Conservation (phyloP, 2,329 filamentous ascomycete genomes). For the Trichoderma sp. region DNA sequence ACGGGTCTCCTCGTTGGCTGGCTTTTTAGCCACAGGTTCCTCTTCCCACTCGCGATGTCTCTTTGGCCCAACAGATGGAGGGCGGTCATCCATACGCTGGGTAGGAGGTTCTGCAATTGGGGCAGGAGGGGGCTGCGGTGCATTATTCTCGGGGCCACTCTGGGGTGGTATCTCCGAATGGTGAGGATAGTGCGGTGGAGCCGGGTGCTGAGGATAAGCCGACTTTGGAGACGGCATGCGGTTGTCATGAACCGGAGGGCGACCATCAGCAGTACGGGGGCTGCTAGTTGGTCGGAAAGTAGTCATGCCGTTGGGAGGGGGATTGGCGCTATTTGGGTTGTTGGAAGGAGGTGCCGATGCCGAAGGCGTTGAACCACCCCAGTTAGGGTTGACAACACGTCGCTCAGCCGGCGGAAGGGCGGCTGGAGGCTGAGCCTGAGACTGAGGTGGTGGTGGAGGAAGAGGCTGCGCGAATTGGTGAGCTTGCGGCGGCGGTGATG, state of each 20-base stretch:
- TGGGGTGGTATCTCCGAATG: constrained; percentile 63
- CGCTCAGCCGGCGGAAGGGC: constrained; percentile 56
- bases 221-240: constrained; percentile 90
- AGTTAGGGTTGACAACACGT: constrained; percentile 62
- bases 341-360: constrained; percentile 42
- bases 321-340: constrained; percentile 40
- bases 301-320: constrained; percentile 59
- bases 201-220: constrained; percentile 76
- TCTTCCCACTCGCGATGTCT: constrained; percentile 92
- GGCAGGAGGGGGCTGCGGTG: constrained; percentile 49
- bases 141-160: constrained; percentile 61
- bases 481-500: constrained; percentile 51
- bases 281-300: constrained; percentile 73
- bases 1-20: constrained; percentile 83
- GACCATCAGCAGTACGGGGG: constrained; percentile 78
- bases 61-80: constrained; percentile 78
- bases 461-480: constrained; percentile 55
- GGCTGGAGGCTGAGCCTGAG: constrained; percentile 47
- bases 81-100: constrained; percentile 67
- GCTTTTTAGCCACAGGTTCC: constrained; percentile 77
- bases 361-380: constrained; percentile 55
- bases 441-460: constrained; percentile 54
- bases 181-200: constrained; percentile 61
- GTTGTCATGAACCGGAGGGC: constrained; percentile 76
- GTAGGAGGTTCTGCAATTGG: constrained; percentile 65